Evolutionary conservation across 768 basidiomycete genomes (phyloP), one percentile per base, ranked within the genome.

Genomic region (Asterophora lycoperdoides): DNA sequence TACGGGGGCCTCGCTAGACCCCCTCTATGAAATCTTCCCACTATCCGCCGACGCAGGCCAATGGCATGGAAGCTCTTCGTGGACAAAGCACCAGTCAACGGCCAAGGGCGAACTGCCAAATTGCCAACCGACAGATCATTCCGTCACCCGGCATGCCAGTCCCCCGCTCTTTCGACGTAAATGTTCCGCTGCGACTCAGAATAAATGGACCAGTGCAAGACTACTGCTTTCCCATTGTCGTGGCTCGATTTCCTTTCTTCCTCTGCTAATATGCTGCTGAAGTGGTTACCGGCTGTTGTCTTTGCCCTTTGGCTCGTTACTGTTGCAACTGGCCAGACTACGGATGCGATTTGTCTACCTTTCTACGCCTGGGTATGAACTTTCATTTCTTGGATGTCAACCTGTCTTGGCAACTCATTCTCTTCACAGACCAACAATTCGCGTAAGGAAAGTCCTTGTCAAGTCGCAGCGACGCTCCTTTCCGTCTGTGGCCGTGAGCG

Each of bases 361-460:
- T 69, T 66, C 53, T 73, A 72, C 52, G 53, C 64, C 51, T 75
- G 73, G 73, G 74, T 73, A 35, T 23, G 62, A n/a, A n/a, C n/a
- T n/a, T 59, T 29, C 23, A 23, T 23, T 23, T 6, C 23, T 23
- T 23, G 23, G 23, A 41, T 20, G 23, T 17, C 5, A 8, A 13
- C 6, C 4, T 5, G n/a, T n/a, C 13, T 13, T 26, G 14, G 20
- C n/a, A 5, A 15, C 17, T 41, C 45, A 40, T 41, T 48, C 8
- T 46, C 42, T n/a, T 34, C 35, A 13, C 45, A 74, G 73, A 67
- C 68, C 29, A 68, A 58, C 36, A 81, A 81, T 48, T 75, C 75
- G 18, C 66, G 68, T 42, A 60, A 61, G 37, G 70, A 79, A 51
- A 74, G 62, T n/a, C 76, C 78, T 17, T 80, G 78, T 53, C 39